Evolutionary conservation across 2,329 filamentous ascomycete species (phyloP).

Genomic region (Periconia macrospinosa): DNA sequence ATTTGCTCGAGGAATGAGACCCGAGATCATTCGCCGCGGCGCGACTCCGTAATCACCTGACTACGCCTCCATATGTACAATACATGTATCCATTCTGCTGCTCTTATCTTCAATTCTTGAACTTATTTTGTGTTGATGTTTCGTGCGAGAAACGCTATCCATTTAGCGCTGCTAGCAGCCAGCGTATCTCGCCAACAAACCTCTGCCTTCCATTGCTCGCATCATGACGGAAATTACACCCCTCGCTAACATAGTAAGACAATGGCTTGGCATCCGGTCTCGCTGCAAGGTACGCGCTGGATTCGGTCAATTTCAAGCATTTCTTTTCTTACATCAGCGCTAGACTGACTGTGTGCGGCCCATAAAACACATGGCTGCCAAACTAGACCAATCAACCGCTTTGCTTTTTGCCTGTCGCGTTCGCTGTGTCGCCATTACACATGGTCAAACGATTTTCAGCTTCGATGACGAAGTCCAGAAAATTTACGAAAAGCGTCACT

Average conservation of each 20-base stretch:
- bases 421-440: no score
- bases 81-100: neutral
- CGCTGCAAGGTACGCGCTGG: neutral
- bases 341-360: neutral
- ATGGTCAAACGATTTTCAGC: no score
- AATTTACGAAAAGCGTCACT: no score
- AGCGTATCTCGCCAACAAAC: neutral
- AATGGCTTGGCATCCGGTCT: neutral
- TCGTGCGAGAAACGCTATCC: no score
- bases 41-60: neutral
- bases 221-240: neutral
- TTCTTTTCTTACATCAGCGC: neutral
- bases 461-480: no score
- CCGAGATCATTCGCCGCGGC: neutral
- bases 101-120: no score
- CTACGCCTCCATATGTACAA: neutral
- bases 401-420: no score
- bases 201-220: neutral
- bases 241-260: neutral
- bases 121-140: no score
- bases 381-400: no score
- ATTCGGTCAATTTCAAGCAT: neutral
- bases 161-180: no score
- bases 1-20: slow-evolving; percentile 55
- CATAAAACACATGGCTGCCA: no score